Percentiles rank a stretch among this genome's conserved stretches.
Evolutionary conservation across 1,139 yeast species (phyloP).

Genomic region (Zygoascus hellenicus): DNA sequence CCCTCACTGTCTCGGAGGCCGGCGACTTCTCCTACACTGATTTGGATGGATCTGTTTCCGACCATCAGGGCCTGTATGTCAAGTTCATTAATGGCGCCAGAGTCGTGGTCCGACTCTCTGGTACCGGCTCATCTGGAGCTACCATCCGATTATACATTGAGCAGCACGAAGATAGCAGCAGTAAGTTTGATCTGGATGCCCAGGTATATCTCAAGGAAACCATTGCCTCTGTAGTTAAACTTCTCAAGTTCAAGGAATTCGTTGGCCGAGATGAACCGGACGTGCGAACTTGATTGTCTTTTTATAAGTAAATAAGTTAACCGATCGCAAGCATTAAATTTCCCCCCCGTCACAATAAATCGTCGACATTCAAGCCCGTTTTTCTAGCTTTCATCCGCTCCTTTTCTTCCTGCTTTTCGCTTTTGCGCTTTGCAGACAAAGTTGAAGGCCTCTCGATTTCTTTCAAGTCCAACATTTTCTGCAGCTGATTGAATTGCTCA

Average conservation of each 20-base stretch:
- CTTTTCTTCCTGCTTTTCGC: slow-evolving; percentile 14
- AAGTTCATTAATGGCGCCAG: slow-evolving; percentile 79
- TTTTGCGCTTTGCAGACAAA: slow-evolving; percentile 8
- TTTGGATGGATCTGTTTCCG: slow-evolving; percentile 84
- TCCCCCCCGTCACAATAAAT: slow-evolving; percentile 15
- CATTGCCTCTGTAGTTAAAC: slow-evolving; percentile 55
- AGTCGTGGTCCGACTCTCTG: slow-evolving; percentile 85
- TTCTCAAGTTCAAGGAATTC: slow-evolving; percentile 65
- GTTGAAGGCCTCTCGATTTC: slow-evolving; percentile 14
- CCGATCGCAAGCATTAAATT: not conserved
- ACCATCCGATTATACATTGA: slow-evolving; percentile 92
- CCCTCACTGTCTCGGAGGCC: slow-evolving; percentile 58
- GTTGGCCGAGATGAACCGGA: slow-evolving; percentile 85
- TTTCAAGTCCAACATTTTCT: slow-evolving; percentile 20
- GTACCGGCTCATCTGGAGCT: slow-evolving; percentile 98
- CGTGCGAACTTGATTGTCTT: slow-evolving; percentile 61
- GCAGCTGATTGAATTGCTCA: slow-evolving; percentile 22
- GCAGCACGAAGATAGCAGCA: slow-evolving; percentile 61
- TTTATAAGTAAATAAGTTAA: not conserved
- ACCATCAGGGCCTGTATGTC: slow-evolving; percentile 87
- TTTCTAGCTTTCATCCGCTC: slow-evolving; percentile 15
- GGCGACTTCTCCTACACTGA: slow-evolving; percentile 93
- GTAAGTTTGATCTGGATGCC: slow-evolving; percentile 49
- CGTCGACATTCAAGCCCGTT: slow-evolving; percentile 19
- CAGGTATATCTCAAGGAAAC: slow-evolving; percentile 63